Evolutionary conservation across 176 grass and related monocot species (phyloP).

Genomic region (Cenchrus americanus): DNA sequence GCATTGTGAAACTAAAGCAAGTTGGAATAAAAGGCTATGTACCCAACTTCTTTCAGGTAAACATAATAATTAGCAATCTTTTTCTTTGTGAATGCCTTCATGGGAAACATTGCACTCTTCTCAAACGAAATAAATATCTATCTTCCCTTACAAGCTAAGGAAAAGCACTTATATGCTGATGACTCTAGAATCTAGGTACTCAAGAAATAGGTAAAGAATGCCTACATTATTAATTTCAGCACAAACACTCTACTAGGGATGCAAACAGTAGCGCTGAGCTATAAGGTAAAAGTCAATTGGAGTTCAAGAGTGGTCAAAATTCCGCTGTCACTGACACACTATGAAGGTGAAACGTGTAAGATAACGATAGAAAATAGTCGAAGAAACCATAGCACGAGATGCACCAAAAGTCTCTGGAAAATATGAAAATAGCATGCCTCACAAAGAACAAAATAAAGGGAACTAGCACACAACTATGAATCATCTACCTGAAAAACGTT

Average conservation of each 20-base stretch:
- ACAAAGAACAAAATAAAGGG: neutral
- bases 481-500: conserved; percentile 90
- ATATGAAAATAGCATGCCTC: neutral
- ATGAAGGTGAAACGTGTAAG: conserved; percentile 6
- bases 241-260: neutral
- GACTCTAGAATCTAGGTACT: neutral
- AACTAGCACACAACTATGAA: neutral
- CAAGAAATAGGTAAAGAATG: neutral
- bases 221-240: neutral
- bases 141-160: neutral
- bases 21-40: neutral
- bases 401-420: neutral
- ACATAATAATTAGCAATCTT: neutral
- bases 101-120: neutral
- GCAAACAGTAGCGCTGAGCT: neutral
- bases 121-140: conserved; percentile 7
- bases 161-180: neutral
- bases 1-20: conserved; percentile 1
- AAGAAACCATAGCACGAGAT: neutral
- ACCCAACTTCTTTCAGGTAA: neutral
- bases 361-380: neutral
- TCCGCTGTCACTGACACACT: neutral
- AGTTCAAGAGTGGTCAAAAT: neutral
- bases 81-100: neutral
- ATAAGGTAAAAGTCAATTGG: neutral